Conservation (phyloP, 768 basidiomycete genomes). For the Naganishia friedmannii region DNA sequence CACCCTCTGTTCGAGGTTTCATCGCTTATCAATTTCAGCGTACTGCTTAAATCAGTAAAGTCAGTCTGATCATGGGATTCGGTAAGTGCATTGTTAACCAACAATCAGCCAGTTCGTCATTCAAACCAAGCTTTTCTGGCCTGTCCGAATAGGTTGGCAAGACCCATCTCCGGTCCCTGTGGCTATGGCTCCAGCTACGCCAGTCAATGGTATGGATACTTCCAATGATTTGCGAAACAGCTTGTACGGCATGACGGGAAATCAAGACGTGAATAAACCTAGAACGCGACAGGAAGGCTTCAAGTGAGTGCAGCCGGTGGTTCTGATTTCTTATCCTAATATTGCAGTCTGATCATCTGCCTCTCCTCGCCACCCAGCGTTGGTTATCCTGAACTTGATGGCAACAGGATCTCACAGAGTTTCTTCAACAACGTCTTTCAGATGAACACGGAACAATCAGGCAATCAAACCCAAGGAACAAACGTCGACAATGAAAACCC, state of each 20-base stretch:
- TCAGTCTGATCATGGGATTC: conserved; percentile 12
- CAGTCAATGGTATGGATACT: background rate
- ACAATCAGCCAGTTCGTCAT: too few relatives aligned
- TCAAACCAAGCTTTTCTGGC: background rate
- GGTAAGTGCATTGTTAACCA: background rate
- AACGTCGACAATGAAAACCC: background rate
- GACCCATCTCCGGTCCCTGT: conserved; percentile 20
- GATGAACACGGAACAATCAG: background rate
- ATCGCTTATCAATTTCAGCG: background rate
- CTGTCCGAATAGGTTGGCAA: background rate
- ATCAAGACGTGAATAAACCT: conserved; percentile 5
- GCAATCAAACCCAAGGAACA: background rate
- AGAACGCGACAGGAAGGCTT: conserved; percentile 17
- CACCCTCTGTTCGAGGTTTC: background rate
- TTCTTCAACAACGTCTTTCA: conserved; percentile 18
- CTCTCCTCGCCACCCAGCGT: background rate
- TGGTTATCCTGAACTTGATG: background rate
- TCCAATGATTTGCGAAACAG: conserved; percentile 2
- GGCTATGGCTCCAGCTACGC: background rate
- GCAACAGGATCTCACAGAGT: conserved; percentile 2
- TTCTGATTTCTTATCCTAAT: too few relatives aligned
- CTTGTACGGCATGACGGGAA: background rate
- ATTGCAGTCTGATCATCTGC: background rate
- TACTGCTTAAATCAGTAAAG: background rate
- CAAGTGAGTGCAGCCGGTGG: background rate